These are phyloP conservation scores for Cercospora citrullina DNA, from an alignment of 2,329 filamentous ascomycete genomes.

Conservation along the genomic window DNA sequence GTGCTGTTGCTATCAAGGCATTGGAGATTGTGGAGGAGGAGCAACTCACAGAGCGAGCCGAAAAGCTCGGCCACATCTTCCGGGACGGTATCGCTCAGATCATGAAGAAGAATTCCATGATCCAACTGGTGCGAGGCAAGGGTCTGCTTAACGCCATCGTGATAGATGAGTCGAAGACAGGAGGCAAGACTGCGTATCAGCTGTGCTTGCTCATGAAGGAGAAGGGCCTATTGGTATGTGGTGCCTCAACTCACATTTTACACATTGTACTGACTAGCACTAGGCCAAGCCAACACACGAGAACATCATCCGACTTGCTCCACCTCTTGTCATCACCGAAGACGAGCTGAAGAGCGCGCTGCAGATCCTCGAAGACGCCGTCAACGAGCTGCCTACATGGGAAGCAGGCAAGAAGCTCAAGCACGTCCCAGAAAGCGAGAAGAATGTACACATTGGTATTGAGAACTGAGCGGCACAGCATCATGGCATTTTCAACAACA, in stretches of 20 bases:
- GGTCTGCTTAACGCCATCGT: slow-evolving; percentile 93
- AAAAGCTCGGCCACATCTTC: slow-evolving; percentile 79
- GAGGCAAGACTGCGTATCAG: slow-evolving; percentile 90
- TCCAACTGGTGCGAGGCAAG: slow-evolving; percentile 83
- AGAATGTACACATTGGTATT: slow-evolving; percentile 60
- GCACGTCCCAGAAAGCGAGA: slow-evolving; percentile 60
- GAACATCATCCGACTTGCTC: slow-evolving; percentile 98
- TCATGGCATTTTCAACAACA: neutral
- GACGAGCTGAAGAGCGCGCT: slow-evolving; percentile 77
- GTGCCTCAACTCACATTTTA: slow-evolving; percentile 40
- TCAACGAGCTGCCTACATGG: slow-evolving; percentile 74
- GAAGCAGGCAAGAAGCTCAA: slow-evolving; percentile 58
- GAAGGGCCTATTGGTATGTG: slow-evolving; percentile 80
- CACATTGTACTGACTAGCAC: slow-evolving; percentile 64
- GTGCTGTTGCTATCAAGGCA: slow-evolving; percentile 91
- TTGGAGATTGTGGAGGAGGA: slow-evolving; percentile 93
- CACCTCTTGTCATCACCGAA: slow-evolving; percentile 90
- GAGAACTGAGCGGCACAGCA: slow-evolving; percentile 51
- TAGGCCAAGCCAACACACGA: slow-evolving; percentile 98
- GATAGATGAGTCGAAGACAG: slow-evolving; percentile 85
- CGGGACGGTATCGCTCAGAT: slow-evolving; percentile 74
- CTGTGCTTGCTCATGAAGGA: slow-evolving; percentile 92
- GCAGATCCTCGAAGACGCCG: slow-evolving; percentile 74
- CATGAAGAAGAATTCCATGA: slow-evolving; percentile 66
- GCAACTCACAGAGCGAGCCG: slow-evolving; percentile 77